phyloP scores from a whole-genome alignment of 441 rosid species.

The Arabidopsis hybrid region DNA sequence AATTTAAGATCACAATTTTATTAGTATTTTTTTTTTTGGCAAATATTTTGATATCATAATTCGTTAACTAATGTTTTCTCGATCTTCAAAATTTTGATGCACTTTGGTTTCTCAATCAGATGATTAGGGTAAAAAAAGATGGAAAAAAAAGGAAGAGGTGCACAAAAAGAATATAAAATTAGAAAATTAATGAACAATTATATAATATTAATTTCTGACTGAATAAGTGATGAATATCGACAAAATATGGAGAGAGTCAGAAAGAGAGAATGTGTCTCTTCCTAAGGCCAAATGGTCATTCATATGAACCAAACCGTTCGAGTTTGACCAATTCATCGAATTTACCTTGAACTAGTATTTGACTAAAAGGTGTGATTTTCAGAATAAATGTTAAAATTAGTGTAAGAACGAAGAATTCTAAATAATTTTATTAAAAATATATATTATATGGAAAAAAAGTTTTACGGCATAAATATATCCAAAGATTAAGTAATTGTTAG shows the following conservation, averaged over 20 bases:
- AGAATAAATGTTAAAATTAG: neutral
- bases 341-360: neutral
- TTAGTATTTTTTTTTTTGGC: no score
- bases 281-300: slow-evolving; percentile 36
- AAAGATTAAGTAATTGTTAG: neutral
- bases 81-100: neutral
- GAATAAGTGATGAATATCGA: slow-evolving; percentile 22
- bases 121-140: slow-evolving; percentile 40
- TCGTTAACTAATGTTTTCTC: neutral
- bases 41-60: slow-evolving; percentile 2
- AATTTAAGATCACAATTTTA: neutral
- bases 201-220: slow-evolving; percentile 6
- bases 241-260: slow-evolving; percentile 6
- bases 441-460: neutral
- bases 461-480: neutral
- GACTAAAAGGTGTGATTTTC: slow-evolving; percentile 2
- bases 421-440: neutral
- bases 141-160: neutral
- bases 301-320: slow-evolving; percentile 10
- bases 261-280: slow-evolving; percentile 28
- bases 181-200: slow-evolving; percentile 3
- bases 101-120: slow-evolving; percentile 29
- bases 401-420: neutral
- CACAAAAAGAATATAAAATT: neutral
- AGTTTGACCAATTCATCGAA: slow-evolving; percentile 21